Conservation (phyloP, 2,329 filamentous ascomycete genomes). For the Trichoderma pleuroti region DNA sequence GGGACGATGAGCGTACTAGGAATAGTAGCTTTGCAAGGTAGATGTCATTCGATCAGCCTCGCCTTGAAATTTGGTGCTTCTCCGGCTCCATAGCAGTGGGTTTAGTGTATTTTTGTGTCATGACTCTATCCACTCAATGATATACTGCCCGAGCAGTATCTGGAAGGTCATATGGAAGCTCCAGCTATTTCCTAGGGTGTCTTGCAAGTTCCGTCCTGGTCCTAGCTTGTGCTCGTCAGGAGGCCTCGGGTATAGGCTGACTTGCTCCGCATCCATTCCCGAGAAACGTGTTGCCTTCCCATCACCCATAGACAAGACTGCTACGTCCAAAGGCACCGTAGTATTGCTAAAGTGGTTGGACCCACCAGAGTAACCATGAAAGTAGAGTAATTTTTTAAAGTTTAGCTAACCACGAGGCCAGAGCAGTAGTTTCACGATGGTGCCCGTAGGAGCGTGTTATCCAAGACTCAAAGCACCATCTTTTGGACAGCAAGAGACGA, state of each 20-base stretch:
- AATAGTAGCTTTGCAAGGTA: background rate
- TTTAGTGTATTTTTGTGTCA: background rate
- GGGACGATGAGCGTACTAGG: background rate
- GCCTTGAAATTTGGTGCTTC: background rate
- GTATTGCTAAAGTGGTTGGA: background rate
- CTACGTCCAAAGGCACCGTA: background rate
- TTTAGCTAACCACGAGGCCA: background rate
- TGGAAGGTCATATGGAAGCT: background rate
- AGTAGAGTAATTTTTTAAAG: constrained; percentile 15
- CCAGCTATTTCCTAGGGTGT: too few relatives aligned
- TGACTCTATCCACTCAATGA: background rate
- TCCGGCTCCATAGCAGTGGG: background rate
- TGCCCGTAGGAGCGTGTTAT: background rate
- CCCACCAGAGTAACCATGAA: constrained; percentile 7
- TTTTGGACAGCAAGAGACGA: background rate
- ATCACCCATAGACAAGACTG: background rate
- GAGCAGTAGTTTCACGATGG: background rate
- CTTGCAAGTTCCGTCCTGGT: background rate
- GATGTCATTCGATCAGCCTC: background rate
- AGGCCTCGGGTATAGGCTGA: background rate
- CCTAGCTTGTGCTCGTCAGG: background rate
- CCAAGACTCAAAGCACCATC: background rate
- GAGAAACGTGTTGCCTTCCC: background rate
- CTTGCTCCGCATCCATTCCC: background rate
- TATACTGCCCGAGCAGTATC: background rate